Conservation (phyloP, 2,329 filamentous ascomycete genomes). For the Fusarium equiseti region DNA sequence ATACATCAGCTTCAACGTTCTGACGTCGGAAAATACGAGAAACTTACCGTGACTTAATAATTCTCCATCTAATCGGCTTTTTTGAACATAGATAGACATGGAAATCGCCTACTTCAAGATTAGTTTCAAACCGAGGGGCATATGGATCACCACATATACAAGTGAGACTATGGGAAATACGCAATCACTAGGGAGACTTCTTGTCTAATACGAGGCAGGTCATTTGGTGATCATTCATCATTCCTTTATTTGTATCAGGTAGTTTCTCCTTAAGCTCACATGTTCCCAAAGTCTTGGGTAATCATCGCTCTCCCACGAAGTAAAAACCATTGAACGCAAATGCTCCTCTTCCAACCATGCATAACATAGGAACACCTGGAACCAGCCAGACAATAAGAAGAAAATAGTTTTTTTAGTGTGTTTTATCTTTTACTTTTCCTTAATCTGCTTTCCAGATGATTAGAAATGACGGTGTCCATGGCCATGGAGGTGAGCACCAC, state of each 20-base stretch:
- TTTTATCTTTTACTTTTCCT: slow-evolving; percentile 13
- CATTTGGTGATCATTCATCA: slow-evolving; percentile 46
- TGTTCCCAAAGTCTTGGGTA: slow-evolving; percentile 50
- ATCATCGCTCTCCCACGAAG: slow-evolving; percentile 52
- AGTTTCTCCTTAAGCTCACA: slow-evolving; percentile 50
- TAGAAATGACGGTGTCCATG: slow-evolving; percentile 49
- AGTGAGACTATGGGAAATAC: slow-evolving; percentile 8
- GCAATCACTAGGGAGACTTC: slow-evolving; percentile 28
- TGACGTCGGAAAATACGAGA: slow-evolving; percentile 1
- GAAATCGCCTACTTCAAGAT: not conserved
- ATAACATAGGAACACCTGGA: slow-evolving; percentile 52
- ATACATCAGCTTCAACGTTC: slow-evolving; percentile 15
- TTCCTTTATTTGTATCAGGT: slow-evolving; percentile 49
- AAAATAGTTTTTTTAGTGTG: slow-evolving; percentile 22
- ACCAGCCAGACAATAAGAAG: slow-evolving; percentile 52
- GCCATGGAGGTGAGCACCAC: slow-evolving; percentile 54
- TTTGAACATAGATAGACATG: not conserved
- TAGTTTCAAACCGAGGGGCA: not conserved
- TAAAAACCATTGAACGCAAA: slow-evolving; percentile 52
- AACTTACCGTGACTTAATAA: not conserved
- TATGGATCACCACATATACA: slow-evolving; percentile 5
- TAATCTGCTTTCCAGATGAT: slow-evolving; percentile 25
- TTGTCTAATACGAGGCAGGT: slow-evolving; percentile 32
- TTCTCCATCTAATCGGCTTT: slow-evolving; percentile 8
- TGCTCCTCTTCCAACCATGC: slow-evolving; percentile 52